A percentile compares a stretch with the other conserved stretches of the same genome.
These are phyloP conservation scores for Xylaria telfairii DNA, from an alignment of 495 filamentous ascomycete genomes.

Conservation along the genomic window DNA sequence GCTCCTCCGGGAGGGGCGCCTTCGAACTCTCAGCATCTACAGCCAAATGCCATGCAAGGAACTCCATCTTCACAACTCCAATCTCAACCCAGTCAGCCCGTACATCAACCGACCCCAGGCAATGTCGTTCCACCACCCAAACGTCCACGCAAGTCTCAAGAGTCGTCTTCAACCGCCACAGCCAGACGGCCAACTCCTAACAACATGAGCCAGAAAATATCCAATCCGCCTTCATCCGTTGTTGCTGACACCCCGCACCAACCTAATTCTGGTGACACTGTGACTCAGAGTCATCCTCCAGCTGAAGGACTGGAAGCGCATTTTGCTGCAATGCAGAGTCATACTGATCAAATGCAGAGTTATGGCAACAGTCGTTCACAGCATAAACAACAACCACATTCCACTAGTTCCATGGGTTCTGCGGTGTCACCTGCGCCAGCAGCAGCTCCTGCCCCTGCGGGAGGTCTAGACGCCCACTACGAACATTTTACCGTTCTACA, in stretches of 20 bases:
- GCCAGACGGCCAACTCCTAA: slow-evolving; percentile 35
- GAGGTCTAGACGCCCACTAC: slow-evolving; percentile 51
- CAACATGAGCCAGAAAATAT: slow-evolving; percentile 34
- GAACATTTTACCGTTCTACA: slow-evolving; percentile 47
- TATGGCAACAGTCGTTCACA: slow-evolving; percentile 34
- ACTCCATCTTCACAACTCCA: slow-evolving; percentile 30
- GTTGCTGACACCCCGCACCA: slow-evolving; percentile 29
- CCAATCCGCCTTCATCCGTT: slow-evolving; percentile 22
- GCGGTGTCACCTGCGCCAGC: slow-evolving; percentile 31
- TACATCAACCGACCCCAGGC: slow-evolving; percentile 16
- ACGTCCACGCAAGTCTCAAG: slow-evolving; percentile 39
- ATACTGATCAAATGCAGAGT: slow-evolving; percentile 31
- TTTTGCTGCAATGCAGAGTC: slow-evolving; percentile 37
- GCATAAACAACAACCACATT: slow-evolving; percentile 37
- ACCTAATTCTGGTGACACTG: slow-evolving; percentile 22
- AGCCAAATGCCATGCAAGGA: slow-evolving; percentile 27
- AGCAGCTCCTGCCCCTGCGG: slow-evolving; percentile 24
- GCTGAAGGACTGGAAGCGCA: slow-evolving; percentile 41
- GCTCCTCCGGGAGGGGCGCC: slow-evolving; percentile 11
- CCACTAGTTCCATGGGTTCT: slow-evolving; percentile 27
- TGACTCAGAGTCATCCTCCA: slow-evolving; percentile 29
- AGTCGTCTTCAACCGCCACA: slow-evolving; percentile 31
- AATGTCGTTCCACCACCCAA: slow-evolving; percentile 30
- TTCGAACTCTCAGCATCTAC: slow-evolving; percentile 29
- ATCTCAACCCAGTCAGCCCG: slow-evolving; percentile 13